A percentile compares a stretch with the other conserved stretches of the same genome.
phyloP scores from a whole-genome alignment of 2,329 filamentous ascomycete species.

The Aspergillus tubingensis region DNA sequence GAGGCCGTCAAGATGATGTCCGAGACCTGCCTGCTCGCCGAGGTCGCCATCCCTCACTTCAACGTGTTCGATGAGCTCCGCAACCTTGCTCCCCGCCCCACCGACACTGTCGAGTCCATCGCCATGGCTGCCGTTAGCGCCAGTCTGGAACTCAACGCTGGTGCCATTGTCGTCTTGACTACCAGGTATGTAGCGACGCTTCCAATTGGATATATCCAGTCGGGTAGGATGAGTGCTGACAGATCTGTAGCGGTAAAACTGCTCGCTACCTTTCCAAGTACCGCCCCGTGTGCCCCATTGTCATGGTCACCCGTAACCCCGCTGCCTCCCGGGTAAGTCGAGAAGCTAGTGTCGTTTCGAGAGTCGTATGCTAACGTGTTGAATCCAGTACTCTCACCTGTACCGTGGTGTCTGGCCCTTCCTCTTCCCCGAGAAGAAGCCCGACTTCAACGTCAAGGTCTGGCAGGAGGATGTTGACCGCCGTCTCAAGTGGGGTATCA shows the following conservation, averaged over 20 bases:
- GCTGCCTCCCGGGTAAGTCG: constrained; percentile 70
- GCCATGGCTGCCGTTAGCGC: constrained; percentile 96
- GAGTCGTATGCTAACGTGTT: constrained; percentile 17
- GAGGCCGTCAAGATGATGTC: constrained; percentile 98
- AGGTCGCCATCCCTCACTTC: constrained; percentile 96
- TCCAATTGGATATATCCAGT: background rate
- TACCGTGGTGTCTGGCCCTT: constrained; percentile 99
- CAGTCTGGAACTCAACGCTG: constrained; percentile 92
- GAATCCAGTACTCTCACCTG: constrained; percentile 73
- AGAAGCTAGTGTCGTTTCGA: background rate
- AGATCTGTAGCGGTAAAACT: constrained; percentile 71
- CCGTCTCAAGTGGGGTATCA: constrained; percentile 95
- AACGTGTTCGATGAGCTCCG: constrained; percentile 95
- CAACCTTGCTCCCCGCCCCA: constrained; percentile 77
- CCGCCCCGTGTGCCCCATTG: constrained; percentile 96
- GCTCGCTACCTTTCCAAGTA: constrained; percentile 97
- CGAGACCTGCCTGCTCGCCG: constrained; percentile 93
- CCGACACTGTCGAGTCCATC: constrained; percentile 87
- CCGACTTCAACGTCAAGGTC: constrained; percentile 86
- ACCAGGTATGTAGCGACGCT: constrained; percentile 63
- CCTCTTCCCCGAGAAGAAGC: constrained; percentile 89
- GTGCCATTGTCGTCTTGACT: constrained; percentile 92
- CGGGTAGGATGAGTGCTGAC: constrained; percentile 23
- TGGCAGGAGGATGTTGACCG: constrained; percentile 99
- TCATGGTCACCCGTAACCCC: constrained; percentile 93